Evolutionary conservation across 1,284 basidiomycete species (phyloP), one percentile per base, ranked within the genome.

Genomic region (Boletus austroedulis): DNA sequence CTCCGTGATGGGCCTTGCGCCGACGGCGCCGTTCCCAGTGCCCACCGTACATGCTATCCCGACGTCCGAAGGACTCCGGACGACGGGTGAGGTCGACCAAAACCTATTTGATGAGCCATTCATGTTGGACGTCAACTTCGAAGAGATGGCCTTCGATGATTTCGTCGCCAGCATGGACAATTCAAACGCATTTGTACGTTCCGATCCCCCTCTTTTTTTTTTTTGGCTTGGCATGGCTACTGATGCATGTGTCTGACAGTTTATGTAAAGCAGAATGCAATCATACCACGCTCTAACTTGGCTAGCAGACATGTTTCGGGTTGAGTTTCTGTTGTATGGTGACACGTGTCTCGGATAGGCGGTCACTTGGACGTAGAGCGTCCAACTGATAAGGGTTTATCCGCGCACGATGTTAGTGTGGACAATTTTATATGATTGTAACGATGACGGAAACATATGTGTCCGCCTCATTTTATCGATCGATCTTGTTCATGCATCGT

Each of bases 101-200:
- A 68, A 60, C 50, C 26, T 68, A 32, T 71, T 72, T 44, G 69
- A 70, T 53, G 69, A 62, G 48, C 71, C 69, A 38, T 73, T 70
- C 60, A 66, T 67, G 60, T 50, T 71, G 56, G 69, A 71, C 55
- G 68, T 71, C 50, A 66, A 58, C 49, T 57, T 74, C 46, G 69
- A 73, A 6, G 58, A 68, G 24, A 21, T 70, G 29, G 43, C 60
- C 1, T 71, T 71, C 46, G 71, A 71, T 40, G 71, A 71, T 24
- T 61, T 68, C 26, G 57, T 61, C 14, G 47, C 59, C 23, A 63
- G 59, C 29, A 44, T 65, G 57, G 64, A 67, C 29, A 58, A 28
- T 23, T 36, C 63, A 3, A 57, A 61, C 41, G 41, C 47, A 31
- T 68, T 56, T n/a, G 71, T 71, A 51, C 60, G 70, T 68, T 47